phyloP scores from a whole-genome alignment of 2,329 filamentous ascomycete species.

The Exophiala viscosa region DNA sequence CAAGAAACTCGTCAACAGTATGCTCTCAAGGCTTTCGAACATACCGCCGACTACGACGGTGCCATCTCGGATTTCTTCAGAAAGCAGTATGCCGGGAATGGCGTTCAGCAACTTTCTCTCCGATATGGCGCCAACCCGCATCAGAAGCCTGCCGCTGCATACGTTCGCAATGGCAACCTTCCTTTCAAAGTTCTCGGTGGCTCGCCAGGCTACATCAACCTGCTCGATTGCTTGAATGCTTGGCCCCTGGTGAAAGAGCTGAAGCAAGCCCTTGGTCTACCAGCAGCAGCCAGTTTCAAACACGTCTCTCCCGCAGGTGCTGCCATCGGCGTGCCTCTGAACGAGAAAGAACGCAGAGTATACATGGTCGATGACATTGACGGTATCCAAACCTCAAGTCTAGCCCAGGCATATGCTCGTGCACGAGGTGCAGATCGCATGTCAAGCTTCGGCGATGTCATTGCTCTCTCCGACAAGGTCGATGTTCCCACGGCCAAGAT shows the following conservation, averaged over 20 bases:
- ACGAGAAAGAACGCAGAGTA: slow-evolving; percentile 84
- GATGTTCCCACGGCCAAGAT: slow-evolving; percentile 94
- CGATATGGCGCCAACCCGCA: slow-evolving; percentile 97
- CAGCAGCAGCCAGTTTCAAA: slow-evolving; percentile 97
- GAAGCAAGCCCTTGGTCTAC: slow-evolving; percentile 78
- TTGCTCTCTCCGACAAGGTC: slow-evolving; percentile 85
- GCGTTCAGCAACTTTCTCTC: slow-evolving; percentile 76
- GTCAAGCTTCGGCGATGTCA: slow-evolving; percentile 97
- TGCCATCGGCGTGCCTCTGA: slow-evolving; percentile 85
- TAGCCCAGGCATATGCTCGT: slow-evolving; percentile 93
- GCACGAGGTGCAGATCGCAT: slow-evolving; percentile 95
- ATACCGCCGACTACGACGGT: slow-evolving; percentile 93
- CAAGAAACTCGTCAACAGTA: slow-evolving; percentile 82
- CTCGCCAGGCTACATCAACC: slow-evolving; percentile 92
- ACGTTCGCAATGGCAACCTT: slow-evolving; percentile 65
- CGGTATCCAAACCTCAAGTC: slow-evolving; percentile 76
- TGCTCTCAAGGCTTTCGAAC: slow-evolving; percentile 96
- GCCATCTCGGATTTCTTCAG: slow-evolving; percentile 97
- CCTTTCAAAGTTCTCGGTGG: slow-evolving; percentile 95
- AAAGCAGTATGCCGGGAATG: slow-evolving; percentile 87
- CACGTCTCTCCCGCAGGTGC: slow-evolving; percentile 96
- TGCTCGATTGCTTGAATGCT: slow-evolving; percentile 91
- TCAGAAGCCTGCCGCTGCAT: slow-evolving; percentile 93
- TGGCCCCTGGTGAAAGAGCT: slow-evolving; percentile 98
- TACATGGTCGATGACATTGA: slow-evolving; percentile 97